These are phyloP conservation scores for Wickerhamia fluorescens DNA, from an alignment of 805 yeast genomes.

Conservation along the genomic window DNA sequence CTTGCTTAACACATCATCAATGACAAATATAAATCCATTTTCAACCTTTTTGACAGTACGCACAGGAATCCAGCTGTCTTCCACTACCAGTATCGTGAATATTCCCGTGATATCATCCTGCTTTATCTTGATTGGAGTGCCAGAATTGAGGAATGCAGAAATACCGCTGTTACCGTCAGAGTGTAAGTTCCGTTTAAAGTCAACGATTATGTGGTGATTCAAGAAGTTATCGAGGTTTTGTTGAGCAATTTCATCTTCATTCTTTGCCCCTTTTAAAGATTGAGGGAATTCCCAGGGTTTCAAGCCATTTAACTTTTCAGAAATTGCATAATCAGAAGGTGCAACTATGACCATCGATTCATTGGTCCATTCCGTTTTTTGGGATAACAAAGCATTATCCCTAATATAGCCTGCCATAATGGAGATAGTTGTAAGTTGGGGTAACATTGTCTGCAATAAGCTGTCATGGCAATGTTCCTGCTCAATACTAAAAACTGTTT, in stretches of 20 bases:
- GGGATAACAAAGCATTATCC: conserved; percentile 45
- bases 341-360: conserved; percentile 54
- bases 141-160: conserved; percentile 13
- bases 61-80: conserved; percentile 14
- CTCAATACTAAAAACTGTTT: conserved; percentile 9
- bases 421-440: conserved; percentile 36
- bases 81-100: background rate
- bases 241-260: conserved; percentile 42
- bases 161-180: conserved; percentile 10
- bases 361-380: conserved; percentile 39
- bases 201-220: conserved; percentile 49
- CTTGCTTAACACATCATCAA: conserved; percentile 24
- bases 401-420: conserved; percentile 68
- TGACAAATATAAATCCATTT: conserved; percentile 33
- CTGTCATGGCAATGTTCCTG: conserved; percentile 10
- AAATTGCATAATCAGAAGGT: conserved; percentile 56
- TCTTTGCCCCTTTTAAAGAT: conserved; percentile 29
- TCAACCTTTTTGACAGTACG: conserved; percentile 24
- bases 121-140: conserved; percentile 14
- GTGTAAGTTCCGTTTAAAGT: conserved; percentile 15
- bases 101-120: conserved; percentile 7
- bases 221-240: conserved; percentile 54
- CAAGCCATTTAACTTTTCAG: conserved; percentile 34
- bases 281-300: conserved; percentile 86
- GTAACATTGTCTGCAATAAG: conserved; percentile 29